These are phyloP conservation scores for Skeletonema costatum DNA, from an alignment of 108 stramenopile species.

Conservation along the genomic window DNA sequence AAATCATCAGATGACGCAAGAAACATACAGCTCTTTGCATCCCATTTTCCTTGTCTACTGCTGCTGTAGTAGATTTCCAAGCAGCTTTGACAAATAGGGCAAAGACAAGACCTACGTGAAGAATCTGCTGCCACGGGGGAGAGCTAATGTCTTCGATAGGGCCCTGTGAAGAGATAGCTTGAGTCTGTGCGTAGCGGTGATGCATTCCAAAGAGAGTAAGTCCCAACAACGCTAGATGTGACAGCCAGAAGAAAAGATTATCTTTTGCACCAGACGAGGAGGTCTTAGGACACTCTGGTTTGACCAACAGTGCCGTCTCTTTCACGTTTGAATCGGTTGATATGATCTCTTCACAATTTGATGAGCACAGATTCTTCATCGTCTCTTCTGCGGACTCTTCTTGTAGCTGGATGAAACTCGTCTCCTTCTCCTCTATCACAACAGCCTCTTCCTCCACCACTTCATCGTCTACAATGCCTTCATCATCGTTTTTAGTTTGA, in stretches of 20 bases:
- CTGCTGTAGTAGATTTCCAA: neutral
- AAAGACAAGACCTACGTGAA: constrained; percentile 12
- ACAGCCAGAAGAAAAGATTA: neutral
- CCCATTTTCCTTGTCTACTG: neutral
- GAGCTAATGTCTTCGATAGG: neutral
- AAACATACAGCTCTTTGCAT: neutral
- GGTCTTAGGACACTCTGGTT: neutral
- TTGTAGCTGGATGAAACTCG: neutral
- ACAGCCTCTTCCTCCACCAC: neutral
- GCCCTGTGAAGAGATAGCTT: neutral
- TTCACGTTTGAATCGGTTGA: neutral
- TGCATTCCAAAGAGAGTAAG: constrained; percentile 13
- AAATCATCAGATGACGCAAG: neutral
- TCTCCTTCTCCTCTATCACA: neutral
- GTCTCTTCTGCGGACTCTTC: neutral
- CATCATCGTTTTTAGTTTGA: neutral
- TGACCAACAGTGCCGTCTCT: neutral
- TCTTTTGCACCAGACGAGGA: neutral
- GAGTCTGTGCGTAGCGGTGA: neutral
- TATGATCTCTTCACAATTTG: neutral
- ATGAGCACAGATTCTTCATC: neutral
- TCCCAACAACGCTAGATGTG: neutral
- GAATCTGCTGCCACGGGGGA: neutral
- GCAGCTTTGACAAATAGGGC: neutral
- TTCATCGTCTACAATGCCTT: neutral